Percentiles rank a stretch among this genome's conserved stretches.
Evolutionary conservation across 1,139 yeast species (phyloP).

Genomic region (Meyerozyma guilliermondii): DNA sequence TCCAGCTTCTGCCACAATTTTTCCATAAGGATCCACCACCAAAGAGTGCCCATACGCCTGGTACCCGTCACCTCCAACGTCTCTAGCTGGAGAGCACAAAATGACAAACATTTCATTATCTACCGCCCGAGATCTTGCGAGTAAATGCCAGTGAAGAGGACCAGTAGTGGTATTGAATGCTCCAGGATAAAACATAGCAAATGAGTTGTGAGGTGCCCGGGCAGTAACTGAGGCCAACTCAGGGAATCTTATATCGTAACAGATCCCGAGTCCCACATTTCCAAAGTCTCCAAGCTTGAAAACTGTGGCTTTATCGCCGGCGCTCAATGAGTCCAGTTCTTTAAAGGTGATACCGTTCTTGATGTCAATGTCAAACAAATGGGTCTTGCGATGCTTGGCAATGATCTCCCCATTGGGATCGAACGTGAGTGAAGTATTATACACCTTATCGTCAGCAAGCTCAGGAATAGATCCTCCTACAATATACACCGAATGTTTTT

Average conservation of each 20-base stretch:
- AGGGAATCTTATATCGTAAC: conserved; percentile 91
- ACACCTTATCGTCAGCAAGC: conserved; percentile 52
- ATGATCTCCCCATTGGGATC: conserved; percentile 65
- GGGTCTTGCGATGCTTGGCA: conserved; percentile 85
- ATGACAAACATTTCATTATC: conserved; percentile 82
- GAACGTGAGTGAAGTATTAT: conserved; percentile 80
- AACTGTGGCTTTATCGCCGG: conserved; percentile 79
- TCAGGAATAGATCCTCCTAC: conserved; percentile 96
- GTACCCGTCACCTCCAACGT: conserved; percentile 57
- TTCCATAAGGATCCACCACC: conserved; percentile 84
- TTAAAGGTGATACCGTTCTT: conserved; percentile 85
- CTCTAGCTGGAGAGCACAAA: conserved; percentile 87
- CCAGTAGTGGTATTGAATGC: conserved; percentile 96
- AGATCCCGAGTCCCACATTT: conserved; percentile 81
- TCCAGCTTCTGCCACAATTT: conserved; percentile 75
- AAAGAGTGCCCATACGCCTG: conserved; percentile 93
- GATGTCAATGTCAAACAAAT: conserved; percentile 85
- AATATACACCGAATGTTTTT: conserved; percentile 52
- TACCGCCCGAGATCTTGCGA: conserved; percentile 82
- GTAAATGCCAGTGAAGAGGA: conserved; percentile 87
- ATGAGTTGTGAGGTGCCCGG: conserved; percentile 60
- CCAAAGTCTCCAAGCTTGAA: conserved; percentile 67
- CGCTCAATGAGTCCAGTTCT: conserved; percentile 70
- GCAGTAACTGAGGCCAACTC: conserved; percentile 82
- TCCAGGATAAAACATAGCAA: conserved; percentile 91